A percentile compares a stretch with the other conserved stretches of the same genome.
phyloP scores from a whole-genome alignment of 352 stramenopile genomes.

The Pythium scleroteichum region DNA sequence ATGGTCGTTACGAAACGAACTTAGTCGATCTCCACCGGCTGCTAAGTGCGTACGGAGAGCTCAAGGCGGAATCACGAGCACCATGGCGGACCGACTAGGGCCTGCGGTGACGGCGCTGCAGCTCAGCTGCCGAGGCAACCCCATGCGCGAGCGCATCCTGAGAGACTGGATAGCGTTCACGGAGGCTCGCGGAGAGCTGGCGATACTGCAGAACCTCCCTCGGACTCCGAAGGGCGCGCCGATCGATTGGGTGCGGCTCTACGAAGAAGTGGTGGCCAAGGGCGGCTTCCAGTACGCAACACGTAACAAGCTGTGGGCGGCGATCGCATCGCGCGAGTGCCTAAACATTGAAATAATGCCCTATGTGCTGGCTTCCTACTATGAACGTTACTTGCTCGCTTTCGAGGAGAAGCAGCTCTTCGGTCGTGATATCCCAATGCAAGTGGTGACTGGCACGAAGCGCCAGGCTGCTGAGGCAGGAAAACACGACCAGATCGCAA shows the following conservation, averaged over 20 bases:
- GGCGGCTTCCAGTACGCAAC: constrained; percentile 59
- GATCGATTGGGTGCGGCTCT: constrained; percentile 80
- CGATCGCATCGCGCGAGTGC: constrained; percentile 45
- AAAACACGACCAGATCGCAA: constrained; percentile 48
- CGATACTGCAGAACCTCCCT: constrained; percentile 50
- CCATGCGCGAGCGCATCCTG: constrained; percentile 53
- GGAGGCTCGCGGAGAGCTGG: constrained; percentile 47
- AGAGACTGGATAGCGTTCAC: constrained; percentile 60
- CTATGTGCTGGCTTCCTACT: constrained; percentile 60
- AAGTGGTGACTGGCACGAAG: constrained; percentile 32
- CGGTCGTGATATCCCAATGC: constrained; percentile 48
- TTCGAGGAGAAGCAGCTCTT: constrained; percentile 85
- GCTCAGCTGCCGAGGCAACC: constrained; percentile 66
- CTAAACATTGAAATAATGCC: constrained; percentile 67
- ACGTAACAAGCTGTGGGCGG: constrained; percentile 52
- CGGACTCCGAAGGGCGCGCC: constrained; percentile 47
- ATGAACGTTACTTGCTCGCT: constrained; percentile 51
- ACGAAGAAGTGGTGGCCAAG: constrained; percentile 75
- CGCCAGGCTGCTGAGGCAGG: constrained; percentile 23
- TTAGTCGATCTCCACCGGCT: not conserved
- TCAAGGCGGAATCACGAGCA: not conserved
- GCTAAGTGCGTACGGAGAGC: no score
- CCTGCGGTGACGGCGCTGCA: constrained; percentile 62
- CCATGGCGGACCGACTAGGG: constrained; percentile 28
- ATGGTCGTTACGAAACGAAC: not conserved